These are phyloP conservation scores for Mallotus japonicus DNA, from an alignment of 441 rosid species.

Conservation along the genomic window DNA sequence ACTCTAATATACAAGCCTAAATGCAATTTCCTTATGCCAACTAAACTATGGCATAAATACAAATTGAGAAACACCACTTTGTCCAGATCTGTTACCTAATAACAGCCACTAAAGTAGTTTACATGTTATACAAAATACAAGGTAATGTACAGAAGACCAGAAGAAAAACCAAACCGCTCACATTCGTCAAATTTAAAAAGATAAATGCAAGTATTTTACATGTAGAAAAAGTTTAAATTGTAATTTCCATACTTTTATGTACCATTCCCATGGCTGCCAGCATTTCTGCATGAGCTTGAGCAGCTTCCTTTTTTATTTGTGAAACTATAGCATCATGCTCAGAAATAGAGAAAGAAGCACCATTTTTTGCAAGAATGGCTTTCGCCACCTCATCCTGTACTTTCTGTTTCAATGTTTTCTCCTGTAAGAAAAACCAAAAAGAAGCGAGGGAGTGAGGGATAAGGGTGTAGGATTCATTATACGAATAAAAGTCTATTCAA, in stretches of 20 bases:
- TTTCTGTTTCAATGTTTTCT: slow-evolving; percentile 56
- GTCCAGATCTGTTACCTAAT: not conserved
- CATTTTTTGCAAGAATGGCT: slow-evolving; percentile 46
- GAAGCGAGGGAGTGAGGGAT: not conserved
- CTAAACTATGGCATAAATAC: not conserved
- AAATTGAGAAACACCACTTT: not conserved
- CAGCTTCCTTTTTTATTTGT: slow-evolving; percentile 51
- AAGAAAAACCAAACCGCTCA: not conserved
- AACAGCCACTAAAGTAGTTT: not conserved
- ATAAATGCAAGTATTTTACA: not conserved
- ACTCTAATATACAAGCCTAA: not conserved
- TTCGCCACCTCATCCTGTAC: slow-evolving; percentile 54
- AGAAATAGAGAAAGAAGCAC: slow-evolving; percentile 49
- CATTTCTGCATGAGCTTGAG: slow-evolving; percentile 58
- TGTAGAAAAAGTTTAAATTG: slow-evolving; percentile 3
- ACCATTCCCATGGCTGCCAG: slow-evolving; percentile 42
- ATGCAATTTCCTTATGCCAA: not conserved
- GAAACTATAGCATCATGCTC: slow-evolving; percentile 53
- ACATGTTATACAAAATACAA: not conserved
- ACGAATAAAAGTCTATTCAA: not conserved
- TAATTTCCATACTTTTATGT: slow-evolving; percentile 43
- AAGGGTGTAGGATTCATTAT: not conserved
- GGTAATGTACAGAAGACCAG: not conserved
- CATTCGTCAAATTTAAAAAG: not conserved
- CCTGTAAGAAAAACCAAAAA: slow-evolving; percentile 35